phyloP scores from a whole-genome alignment of 108 stramenopile species.

The Discostella pseudostelligera region DNA sequence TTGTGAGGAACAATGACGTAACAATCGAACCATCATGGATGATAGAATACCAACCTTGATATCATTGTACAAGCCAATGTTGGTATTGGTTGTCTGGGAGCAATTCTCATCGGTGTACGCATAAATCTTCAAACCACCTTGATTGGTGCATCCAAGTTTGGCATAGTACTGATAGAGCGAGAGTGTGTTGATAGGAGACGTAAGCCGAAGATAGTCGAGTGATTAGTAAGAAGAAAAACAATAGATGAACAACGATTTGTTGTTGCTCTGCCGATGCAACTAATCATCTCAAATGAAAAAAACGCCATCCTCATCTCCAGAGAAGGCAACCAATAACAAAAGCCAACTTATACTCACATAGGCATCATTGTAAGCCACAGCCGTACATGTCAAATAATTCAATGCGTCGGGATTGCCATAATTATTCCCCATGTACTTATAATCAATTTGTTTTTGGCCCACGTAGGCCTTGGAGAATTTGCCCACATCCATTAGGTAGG shows the following conservation, averaged over 20 bases:
- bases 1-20: not conserved
- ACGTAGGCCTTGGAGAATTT: constrained; percentile 38
- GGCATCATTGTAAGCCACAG: constrained; percentile 24
- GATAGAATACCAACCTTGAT: too few relatives aligned
- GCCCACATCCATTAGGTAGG: constrained; percentile 38
- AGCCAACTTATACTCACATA: constrained; percentile 13
- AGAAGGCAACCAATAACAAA: not conserved
- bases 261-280: too few relatives aligned
- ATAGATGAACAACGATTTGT: too few relatives aligned
- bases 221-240: not conserved
- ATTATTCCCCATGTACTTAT: constrained; percentile 25
- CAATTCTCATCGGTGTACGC: constrained; percentile 35
- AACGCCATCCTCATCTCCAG: too few relatives aligned
- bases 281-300: too few relatives aligned
- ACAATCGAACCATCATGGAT: too few relatives aligned
- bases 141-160: constrained; percentile 34
- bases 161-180: constrained; percentile 29
- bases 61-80: constrained; percentile 48
- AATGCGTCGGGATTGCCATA: constrained; percentile 34
- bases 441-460: constrained; percentile 33
- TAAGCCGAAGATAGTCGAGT: not conserved
- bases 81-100: constrained; percentile 17
- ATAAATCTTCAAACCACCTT: constrained; percentile 32
- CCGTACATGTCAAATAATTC: constrained; percentile 32
- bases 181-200: not conserved